Evolutionary conservation across 1,284 basidiomycete species (phyloP).

Genomic region (Violaceomyces palustris): DNA sequence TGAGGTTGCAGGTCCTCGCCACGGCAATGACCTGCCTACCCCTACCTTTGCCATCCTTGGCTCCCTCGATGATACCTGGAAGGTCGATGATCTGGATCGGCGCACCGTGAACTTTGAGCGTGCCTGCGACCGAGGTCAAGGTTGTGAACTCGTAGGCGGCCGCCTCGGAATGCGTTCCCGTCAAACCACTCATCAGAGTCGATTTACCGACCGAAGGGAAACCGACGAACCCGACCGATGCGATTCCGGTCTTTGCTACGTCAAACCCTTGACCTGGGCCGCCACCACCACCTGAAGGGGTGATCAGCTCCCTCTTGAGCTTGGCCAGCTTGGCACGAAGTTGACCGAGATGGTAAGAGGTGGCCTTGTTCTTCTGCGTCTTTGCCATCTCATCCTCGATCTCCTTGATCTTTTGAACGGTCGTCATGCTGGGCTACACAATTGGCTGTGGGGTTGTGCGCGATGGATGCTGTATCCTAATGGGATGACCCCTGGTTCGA

Average conservation of each 20-base stretch:
- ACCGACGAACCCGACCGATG: constrained; percentile 69
- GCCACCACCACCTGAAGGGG: constrained; percentile 72
- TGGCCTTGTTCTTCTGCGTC: constrained; percentile 89
- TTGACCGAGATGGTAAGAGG: constrained; percentile 80
- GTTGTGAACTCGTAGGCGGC: constrained; percentile 95
- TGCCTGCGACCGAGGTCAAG: constrained; percentile 77
- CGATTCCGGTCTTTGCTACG: constrained; percentile 91
- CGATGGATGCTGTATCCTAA: no score
- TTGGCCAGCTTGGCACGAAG: constrained; percentile 98
- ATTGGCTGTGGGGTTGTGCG: no score
- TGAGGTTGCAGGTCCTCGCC: constrained; percentile 93
- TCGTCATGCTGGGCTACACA: constrained; percentile 21
- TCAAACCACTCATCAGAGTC: constrained; percentile 90
- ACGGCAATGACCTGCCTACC: constrained; percentile 93
- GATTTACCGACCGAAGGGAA: constrained; percentile 65
- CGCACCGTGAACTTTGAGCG: constrained; percentile 80
- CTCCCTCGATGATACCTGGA: constrained; percentile 95
- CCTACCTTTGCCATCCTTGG: constrained; percentile 94
- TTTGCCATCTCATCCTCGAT: constrained; percentile 52
- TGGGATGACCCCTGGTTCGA: no score
- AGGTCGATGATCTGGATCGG: constrained; percentile 68
- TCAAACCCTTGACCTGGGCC: constrained; percentile 66
- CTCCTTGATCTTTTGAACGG: constrained; percentile 50
- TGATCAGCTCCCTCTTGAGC: constrained; percentile 86
- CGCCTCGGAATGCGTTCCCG: constrained; percentile 94